Evolutionary conservation across 2,329 filamentous ascomycete genomes (phyloP), one percentile per base, ranked within the genome.

Genomic region (Sclerotiophoma versabilis): DNA sequence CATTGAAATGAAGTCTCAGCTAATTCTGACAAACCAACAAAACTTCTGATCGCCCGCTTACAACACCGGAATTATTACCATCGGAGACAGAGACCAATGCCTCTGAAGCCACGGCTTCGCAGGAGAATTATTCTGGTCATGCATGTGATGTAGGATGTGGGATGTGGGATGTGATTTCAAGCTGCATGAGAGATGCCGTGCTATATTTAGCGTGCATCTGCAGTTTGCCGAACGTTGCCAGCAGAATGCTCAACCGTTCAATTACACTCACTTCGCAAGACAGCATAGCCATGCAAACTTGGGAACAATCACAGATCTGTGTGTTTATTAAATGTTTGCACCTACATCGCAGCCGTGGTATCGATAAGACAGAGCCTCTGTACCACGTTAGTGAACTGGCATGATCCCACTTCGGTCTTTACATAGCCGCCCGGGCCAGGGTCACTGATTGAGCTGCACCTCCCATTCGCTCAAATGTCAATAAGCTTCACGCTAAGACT

Each of bases 381-480:
- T 49, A 22, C 51, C 6, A 49, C 41, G 10, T 22, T 17, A 10
- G 17, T 14, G 34, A 17, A 36, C 41, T 37, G 45, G 41, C 51
- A 54, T 54, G 51, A 46, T 49, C 23, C 51, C 51, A 54, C 29
- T 45, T 41, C 19, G 12, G 39, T 15, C 38, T 49, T 34, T 45
- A 54, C 51, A 50, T 56, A 56, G 53, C 53, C 53, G 53, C 53
- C 53, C 48, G 45, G 41, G 27, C 46, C 39, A 44, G 30, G 33
- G 27, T 47, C 29, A 25, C 44, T 36, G 29, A 41, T 10, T 5
- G 14, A 11, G 17, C 47, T 47, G 53, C 46, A 42, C 14, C 58
- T 57, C 30, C 52, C 42, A 65, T 67, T 67, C 54, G 64, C 61
- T 58, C 41, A 50, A 23, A 32, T 30, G 32, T 37, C 33, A 48